A percentile compares a stretch with the other conserved stretches of the same genome.
Evolutionary conservation across 106 monocot species (phyloP).

Genomic region (Acorus calamus): DNA sequence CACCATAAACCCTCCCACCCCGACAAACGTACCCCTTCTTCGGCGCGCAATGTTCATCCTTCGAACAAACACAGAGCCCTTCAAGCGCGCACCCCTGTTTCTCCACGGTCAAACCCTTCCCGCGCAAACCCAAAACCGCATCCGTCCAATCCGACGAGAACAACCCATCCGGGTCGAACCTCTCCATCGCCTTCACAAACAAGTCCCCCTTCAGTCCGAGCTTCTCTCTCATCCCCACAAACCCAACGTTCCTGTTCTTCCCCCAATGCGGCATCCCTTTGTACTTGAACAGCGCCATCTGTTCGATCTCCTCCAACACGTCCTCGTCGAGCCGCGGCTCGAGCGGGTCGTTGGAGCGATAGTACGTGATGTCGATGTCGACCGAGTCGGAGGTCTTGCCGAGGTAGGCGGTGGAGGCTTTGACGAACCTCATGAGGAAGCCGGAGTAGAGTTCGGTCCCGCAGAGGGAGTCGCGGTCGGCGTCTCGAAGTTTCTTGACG

Average conservation of each 20-base stretch:
- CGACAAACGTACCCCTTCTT: too few relatives aligned
- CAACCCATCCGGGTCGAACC: conserved; percentile 15
- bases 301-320: conserved; percentile 8
- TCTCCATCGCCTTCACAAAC: conserved; percentile 7
- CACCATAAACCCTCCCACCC: too few relatives aligned
- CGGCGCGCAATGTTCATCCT: too few relatives aligned
- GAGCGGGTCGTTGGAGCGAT: conserved; percentile 5
- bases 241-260: conserved; percentile 17
- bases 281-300: conserved; percentile 11
- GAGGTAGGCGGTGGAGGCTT: conserved; percentile 11
- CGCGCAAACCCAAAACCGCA: conserved; percentile 10
- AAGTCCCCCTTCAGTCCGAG: conserved; percentile 1
- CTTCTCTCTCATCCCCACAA: conserved; percentile 11
- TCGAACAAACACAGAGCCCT: too few relatives aligned
- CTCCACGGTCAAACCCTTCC: conserved; percentile 9
- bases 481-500: conserved; percentile 11
- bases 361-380: conserved; percentile 23
- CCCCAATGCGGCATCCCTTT: background rate
- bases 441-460: conserved; percentile 15
- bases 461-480: conserved; percentile 6
- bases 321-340: conserved; percentile 11
- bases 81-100: background rate
- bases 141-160: conserved; percentile 26
- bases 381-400: conserved; percentile 7
- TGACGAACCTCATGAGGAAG: conserved; percentile 16